phyloP scores from a whole-genome alignment of 2,329 filamentous ascomycete genomes.

The Colletotrichum lindemuthianum region DNA sequence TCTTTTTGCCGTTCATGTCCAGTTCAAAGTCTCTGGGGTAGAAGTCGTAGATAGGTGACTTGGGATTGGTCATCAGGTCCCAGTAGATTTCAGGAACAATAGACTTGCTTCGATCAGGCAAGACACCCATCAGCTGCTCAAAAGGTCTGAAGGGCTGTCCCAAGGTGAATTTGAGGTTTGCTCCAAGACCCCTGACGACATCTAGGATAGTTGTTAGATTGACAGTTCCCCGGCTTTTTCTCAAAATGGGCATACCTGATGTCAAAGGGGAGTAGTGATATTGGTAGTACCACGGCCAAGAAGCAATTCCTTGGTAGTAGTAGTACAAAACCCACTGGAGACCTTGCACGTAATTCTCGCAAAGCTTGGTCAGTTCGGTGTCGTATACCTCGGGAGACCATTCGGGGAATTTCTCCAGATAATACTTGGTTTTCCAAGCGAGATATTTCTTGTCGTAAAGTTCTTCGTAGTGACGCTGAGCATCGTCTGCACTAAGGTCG shows the following conservation, averaged over 20 bases:
- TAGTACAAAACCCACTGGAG: slow-evolving; percentile 98
- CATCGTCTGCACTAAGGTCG: slow-evolving; percentile 82
- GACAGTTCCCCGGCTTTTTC: slow-evolving; percentile 54
- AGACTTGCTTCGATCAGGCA: slow-evolving; percentile 96
- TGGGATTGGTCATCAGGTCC: slow-evolving; percentile 88
- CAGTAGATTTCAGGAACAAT: slow-evolving; percentile 92
- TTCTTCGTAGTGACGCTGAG: slow-evolving; percentile 79
- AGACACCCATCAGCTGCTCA: slow-evolving; percentile 97
- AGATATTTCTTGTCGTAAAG: slow-evolving; percentile 92
- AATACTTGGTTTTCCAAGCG: slow-evolving; percentile 95
- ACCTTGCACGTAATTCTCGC: slow-evolving; percentile 97
- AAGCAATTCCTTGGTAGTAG: slow-evolving; percentile 96
- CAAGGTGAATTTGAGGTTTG: slow-evolving; percentile 90
- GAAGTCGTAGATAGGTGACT: slow-evolving; percentile 96
- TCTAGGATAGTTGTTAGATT: slow-evolving; percentile 62
- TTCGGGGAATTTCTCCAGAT: slow-evolving; percentile 84
- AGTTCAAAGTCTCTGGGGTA: slow-evolving; percentile 97
- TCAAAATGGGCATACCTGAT: slow-evolving; percentile 64
- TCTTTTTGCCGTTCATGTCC: slow-evolving; percentile 99
- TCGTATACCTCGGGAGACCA: slow-evolving; percentile 84
- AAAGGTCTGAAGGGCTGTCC: slow-evolving; percentile 95
- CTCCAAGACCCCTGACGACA: slow-evolving; percentile 86
- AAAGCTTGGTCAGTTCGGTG: slow-evolving; percentile 79
- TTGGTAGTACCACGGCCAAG: slow-evolving; percentile 97
- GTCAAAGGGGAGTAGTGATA: slow-evolving; percentile 99